Evolutionary conservation across 2,329 filamentous ascomycete species (phyloP), one percentile per base, ranked within the genome.

Genomic region (Tolypocladium ovalisporum): DNA sequence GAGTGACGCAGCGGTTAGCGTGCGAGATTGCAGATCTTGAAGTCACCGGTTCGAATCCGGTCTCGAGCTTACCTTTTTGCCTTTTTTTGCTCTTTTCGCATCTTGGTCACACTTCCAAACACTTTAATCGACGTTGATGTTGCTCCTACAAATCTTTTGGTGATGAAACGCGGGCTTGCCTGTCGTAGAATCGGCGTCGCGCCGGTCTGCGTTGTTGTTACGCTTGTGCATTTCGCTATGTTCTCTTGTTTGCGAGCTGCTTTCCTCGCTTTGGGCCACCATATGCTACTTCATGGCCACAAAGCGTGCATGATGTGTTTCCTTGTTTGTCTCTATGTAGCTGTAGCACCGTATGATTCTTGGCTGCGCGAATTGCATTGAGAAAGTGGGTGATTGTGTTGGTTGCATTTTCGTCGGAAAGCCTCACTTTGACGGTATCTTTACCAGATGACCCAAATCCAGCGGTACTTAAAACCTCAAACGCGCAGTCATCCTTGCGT

Each of bases 1-100:
- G 58, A 61, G 60, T 62, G 57, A 60, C 61, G 57, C 62, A 63
- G 62, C 53, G 62, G 62, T 58, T 62, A 63, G 62, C 56, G 62
- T 61, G 58, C 60, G 59, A 55, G 62, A 63, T 63, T 63, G 62
- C 62, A 63, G 60, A 63, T 63, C 62, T 55, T 59, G 58, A 61
- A 59, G 62, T 62, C 62, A 53, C 57, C 59, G 62, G 62, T 63
- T 63, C 62, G 58, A 63, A 58, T 60, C 62, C 62, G 62, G 57
- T 54, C 58, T 61, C 55, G 60, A 62, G 58, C 60, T 62, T 56
- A 27, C 32, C 8, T 53, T 52, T 51, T 54, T 57, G 40, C 17
- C 54, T 42, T 55, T 59, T 49, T 32, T 24, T 44, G n/a, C 10
- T 9, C 5, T 4, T 9, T 34, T 34, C 5, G 9, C 32, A 34